phyloP scores from a whole-genome alignment of 1,284 basidiomycete species.

The Amylostereum chailletii region DNA sequence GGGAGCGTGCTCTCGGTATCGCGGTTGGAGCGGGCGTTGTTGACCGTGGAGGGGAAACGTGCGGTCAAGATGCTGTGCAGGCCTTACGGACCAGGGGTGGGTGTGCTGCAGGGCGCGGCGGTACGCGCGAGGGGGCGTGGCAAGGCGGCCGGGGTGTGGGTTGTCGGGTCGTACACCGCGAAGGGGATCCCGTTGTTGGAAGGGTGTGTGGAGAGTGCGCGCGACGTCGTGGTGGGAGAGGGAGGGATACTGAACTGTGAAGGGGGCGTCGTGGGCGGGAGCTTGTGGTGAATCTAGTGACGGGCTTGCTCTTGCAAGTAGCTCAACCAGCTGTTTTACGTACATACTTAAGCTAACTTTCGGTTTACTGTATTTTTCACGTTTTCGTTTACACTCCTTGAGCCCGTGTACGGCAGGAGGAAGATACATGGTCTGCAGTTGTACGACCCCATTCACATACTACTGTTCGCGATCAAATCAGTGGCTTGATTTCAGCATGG shows the following conservation, averaged over 20 bases:
- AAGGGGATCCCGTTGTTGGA: constrained; percentile 56
- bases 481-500: too few relatives aligned
- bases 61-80: constrained; percentile 37
- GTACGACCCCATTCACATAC: too few relatives aligned
- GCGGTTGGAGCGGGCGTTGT: constrained; percentile 51
- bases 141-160: constrained; percentile 39
- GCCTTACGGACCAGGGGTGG: constrained; percentile 28
- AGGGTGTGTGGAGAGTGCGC: constrained; percentile 55
- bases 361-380: too few relatives aligned
- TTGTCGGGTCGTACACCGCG: constrained; percentile 50
- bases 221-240: constrained; percentile 36
- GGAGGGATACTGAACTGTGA: constrained; percentile 25
- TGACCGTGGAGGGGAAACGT: constrained; percentile 40
- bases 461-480: too few relatives aligned
- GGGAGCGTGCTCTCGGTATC: constrained; percentile 47
- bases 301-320: too few relatives aligned
- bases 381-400: too few relatives aligned
- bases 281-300: constrained; percentile 6
- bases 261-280: constrained; percentile 12
- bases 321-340: too few relatives aligned
- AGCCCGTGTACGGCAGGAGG: too few relatives aligned
- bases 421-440: too few relatives aligned
- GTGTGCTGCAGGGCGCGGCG: constrained; percentile 42
- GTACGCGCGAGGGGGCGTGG: constrained; percentile 12
- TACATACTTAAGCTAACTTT: too few relatives aligned